These are phyloP conservation scores for Fonsecaea pugnacius DNA, from an alignment of 2,329 filamentous ascomycete species.

Conservation along the genomic window DNA sequence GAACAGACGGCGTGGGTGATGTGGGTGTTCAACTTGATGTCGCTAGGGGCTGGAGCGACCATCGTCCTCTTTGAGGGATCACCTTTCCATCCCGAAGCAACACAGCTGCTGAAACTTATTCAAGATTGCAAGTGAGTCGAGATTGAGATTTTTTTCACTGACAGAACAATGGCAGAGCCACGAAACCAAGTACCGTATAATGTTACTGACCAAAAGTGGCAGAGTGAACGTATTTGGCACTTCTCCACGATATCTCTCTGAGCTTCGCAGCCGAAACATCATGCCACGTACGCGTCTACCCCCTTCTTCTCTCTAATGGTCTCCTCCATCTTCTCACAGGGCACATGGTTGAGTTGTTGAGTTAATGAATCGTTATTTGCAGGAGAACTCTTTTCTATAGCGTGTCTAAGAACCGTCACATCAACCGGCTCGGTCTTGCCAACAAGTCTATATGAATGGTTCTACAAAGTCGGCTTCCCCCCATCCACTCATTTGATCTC, in stretches of 20 bases:
- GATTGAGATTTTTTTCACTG: too few relatives aligned
- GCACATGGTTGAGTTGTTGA: too few relatives aligned
- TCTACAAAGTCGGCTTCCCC: conserved; percentile 73
- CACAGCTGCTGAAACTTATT: too few relatives aligned
- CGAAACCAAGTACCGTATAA: too few relatives aligned
- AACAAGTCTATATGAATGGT: conserved; percentile 77
- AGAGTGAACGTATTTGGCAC: background rate
- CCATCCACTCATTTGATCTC: conserved; percentile 62
- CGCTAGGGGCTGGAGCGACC: background rate
- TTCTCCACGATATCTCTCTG: background rate
- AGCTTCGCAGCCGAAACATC: background rate
- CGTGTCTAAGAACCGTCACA: background rate
- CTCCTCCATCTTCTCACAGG: too few relatives aligned
- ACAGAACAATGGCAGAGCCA: too few relatives aligned
- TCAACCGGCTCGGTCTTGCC: conserved; percentile 71
- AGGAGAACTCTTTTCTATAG: background rate
- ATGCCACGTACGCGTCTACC: background rate
- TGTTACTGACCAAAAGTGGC: background rate
- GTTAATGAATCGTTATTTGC: background rate
- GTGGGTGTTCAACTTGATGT: background rate
- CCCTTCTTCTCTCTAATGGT: too few relatives aligned
- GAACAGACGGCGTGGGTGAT: background rate
- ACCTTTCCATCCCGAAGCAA: background rate
- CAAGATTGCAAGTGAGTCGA: too few relatives aligned
- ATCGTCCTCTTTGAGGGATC: background rate